Base-by-base conservation (phyloP, 495 filamentous ascomycete species). In the Penicillium lividum region DNA sequence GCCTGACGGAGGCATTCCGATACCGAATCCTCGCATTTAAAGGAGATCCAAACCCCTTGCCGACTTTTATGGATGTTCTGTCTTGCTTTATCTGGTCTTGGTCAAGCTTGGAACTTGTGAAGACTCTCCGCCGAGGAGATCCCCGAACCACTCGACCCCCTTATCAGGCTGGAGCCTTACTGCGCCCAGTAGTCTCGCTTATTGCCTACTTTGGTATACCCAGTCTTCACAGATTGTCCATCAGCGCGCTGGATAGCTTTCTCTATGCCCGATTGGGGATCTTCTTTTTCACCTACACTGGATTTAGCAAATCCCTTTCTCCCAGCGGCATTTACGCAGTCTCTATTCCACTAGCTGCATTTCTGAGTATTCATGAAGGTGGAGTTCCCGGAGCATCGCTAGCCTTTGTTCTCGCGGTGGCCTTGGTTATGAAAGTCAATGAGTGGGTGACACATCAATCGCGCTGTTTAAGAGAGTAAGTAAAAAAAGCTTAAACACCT, bases 191-290 rank as follows among this genome's bases (percentile, higher is more conserved):
- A 3, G 11, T 50, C 7, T 28, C 33, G 3, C 3, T 56, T 22
- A 7, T 16, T 25, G 38, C 54, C 3, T 51, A 56, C 27, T 28
- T 40, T 11, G 0, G 22, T 2, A 15, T 43, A 3, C 33, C 54
- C 13, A 16, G 11, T 31, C 25, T 56, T 13, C 33, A 56, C 47
- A 50, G 22, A 50, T 16, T 56, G 5, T 56, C 54, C 28, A 50
- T 56, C 9, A 16, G n/a, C 18, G 30, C 45, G 10, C 33, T 56
- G 1, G 54, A 56, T 22, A 42, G 45, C 22, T 56, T 56, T 15
- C 5, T 56, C 13, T 56, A 50, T n/a, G 54, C 54, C 10, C 54
- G 54, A 29, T 10, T 56, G 10, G 54, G 13, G 5, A 56, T 56
- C 11, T 56, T 50, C 31, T 50, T 49, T 49, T 50, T 56, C 13